phyloP scores from a whole-genome alignment of 2,329 filamentous ascomycete genomes.

The Claviceps lovelessii region DNA sequence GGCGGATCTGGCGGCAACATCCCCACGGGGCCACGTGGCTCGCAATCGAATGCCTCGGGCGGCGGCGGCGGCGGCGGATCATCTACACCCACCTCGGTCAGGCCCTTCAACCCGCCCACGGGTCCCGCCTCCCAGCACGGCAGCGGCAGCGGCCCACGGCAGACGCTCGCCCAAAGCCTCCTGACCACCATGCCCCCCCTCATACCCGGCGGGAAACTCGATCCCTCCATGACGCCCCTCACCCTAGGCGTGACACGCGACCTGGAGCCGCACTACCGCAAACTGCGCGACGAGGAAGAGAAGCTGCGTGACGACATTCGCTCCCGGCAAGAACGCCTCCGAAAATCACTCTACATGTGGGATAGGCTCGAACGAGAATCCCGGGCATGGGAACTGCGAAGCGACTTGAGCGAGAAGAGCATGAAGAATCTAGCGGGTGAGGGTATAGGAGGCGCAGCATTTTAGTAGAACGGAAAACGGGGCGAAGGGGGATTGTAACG shows the following conservation, averaged over 20 bases:
- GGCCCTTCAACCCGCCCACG: conserved; percentile 43
- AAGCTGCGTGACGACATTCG: conserved; percentile 38
- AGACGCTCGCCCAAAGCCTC: conserved; percentile 37
- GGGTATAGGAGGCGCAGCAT: conserved; percentile 39
- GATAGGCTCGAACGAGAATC: conserved; percentile 40
- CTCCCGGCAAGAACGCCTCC: conserved; percentile 38
- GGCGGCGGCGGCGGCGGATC: conserved; percentile 18
- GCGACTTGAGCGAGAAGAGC: conserved; percentile 41
- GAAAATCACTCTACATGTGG: conserved; percentile 38
- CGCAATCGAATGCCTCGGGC: conserved; percentile 8
- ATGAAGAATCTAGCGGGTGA: conserved; percentile 44
- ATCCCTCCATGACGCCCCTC: conserved; percentile 30
- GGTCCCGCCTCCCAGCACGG: conserved; percentile 33
- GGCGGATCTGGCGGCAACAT: conserved; percentile 26
- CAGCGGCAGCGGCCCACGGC: conserved; percentile 21
- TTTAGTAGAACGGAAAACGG: conserved; percentile 17
- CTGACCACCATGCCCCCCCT: conserved; percentile 36
- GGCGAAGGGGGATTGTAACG: not conserved
- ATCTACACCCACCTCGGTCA: conserved; percentile 26
- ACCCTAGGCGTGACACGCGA: conserved; percentile 36
- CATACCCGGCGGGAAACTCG: conserved; percentile 40
- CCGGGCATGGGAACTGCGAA: conserved; percentile 38
- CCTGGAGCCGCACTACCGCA: conserved; percentile 37
- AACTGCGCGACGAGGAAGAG: conserved; percentile 44
- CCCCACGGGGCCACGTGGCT: conserved; percentile 33